These are phyloP conservation scores for Amanita inopinata DNA, from an alignment of 768 basidiomycete genomes.

Conservation along the genomic window DNA sequence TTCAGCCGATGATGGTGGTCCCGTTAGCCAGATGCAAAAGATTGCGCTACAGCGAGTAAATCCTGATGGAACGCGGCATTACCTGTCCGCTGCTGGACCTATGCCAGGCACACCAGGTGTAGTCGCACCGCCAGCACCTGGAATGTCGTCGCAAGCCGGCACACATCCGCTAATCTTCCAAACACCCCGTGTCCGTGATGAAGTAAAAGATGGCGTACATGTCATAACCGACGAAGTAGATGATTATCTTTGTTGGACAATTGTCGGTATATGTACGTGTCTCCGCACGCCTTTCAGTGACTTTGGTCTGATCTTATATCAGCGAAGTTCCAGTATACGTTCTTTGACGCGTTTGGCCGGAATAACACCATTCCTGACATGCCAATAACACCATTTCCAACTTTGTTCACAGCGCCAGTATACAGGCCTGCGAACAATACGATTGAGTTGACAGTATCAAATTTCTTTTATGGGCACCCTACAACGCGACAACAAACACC, in stretches of 20 bases:
- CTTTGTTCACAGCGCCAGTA: slow-evolving; percentile 68
- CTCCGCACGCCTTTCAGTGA: background rate
- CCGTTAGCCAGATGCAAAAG: slow-evolving; percentile 95
- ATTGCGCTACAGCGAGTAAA: slow-evolving; percentile 83
- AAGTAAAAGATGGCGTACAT: slow-evolving; percentile 67
- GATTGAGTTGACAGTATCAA: slow-evolving; percentile 77
- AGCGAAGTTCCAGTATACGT: slow-evolving; percentile 94
- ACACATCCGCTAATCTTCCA: slow-evolving; percentile 77
- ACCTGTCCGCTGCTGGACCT: slow-evolving; percentile 82
- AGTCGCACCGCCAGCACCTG: slow-evolving; percentile 61
- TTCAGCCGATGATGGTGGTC: slow-evolving; percentile 80
- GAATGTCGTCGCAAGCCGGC: slow-evolving; percentile 64
- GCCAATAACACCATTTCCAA: slow-evolving; percentile 87
- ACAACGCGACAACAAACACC: slow-evolving; percentile 56
- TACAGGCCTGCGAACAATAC: slow-evolving; percentile 66
- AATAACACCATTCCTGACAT: slow-evolving; percentile 67
- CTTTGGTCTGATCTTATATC: slow-evolving; percentile 5
- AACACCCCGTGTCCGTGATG: slow-evolving; percentile 71
- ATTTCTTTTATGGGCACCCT: slow-evolving; percentile 78
- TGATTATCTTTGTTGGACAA: slow-evolving; percentile 93
- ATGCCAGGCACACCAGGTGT: slow-evolving; percentile 68
- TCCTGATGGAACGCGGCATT: slow-evolving; percentile 75
- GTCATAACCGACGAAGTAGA: slow-evolving; percentile 83
- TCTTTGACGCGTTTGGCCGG: slow-evolving; percentile 83
- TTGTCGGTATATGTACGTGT: slow-evolving; percentile 84